Percentiles rank a stretch among this genome's conserved stretches.
Evolutionary conservation across 192 early-diverging fungal species (phyloP).

Genomic region (Podila epigama): DNA sequence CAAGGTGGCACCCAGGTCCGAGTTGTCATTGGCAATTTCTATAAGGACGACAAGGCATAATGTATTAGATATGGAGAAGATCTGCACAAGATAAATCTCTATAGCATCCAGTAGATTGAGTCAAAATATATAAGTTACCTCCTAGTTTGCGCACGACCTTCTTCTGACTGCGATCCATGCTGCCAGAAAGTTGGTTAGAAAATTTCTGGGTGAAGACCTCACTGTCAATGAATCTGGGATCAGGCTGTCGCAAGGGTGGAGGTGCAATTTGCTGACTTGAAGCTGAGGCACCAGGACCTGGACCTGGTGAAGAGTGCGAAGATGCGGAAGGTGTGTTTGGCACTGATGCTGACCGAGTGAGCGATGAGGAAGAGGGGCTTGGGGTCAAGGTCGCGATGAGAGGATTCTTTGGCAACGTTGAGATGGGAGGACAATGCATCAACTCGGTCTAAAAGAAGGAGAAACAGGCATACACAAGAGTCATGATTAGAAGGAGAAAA

Average conservation of each 20-base stretch:
- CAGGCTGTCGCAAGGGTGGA: conserved; percentile 69
- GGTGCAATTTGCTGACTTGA: conserved; percentile 36
- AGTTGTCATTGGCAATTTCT: conserved; percentile 80
- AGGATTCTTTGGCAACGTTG: conserved; percentile 73
- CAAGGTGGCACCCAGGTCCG: conserved; percentile 90
- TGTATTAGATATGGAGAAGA: neutral
- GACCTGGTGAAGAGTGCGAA: conserved; percentile 14
- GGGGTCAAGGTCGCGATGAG: conserved; percentile 62
- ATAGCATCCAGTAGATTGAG: neutral
- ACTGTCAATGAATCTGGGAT: conserved; percentile 87
- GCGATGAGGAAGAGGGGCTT: conserved; percentile 37
- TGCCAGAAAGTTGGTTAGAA: conserved; percentile 78
- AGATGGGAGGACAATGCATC: conserved; percentile 72
- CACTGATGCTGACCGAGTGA: conserved; percentile 20
- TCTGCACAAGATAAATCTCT: neutral
- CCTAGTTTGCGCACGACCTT: conserved; percentile 74
- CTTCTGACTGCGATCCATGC: conserved; percentile 76
- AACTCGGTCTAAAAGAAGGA: conserved; percentile 64
- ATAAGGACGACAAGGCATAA: conserved; percentile 4
- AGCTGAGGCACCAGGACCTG: conserved; percentile 57
- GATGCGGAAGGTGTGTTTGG: conserved; percentile 8
- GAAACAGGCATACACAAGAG: neutral
- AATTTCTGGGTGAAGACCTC: conserved; percentile 93
- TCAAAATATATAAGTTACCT: conserved; percentile 33
- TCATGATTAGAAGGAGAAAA: neutral